Conservation (phyloP, 2,329 filamentous ascomycete species). For the Fulvia fulva region DNA sequence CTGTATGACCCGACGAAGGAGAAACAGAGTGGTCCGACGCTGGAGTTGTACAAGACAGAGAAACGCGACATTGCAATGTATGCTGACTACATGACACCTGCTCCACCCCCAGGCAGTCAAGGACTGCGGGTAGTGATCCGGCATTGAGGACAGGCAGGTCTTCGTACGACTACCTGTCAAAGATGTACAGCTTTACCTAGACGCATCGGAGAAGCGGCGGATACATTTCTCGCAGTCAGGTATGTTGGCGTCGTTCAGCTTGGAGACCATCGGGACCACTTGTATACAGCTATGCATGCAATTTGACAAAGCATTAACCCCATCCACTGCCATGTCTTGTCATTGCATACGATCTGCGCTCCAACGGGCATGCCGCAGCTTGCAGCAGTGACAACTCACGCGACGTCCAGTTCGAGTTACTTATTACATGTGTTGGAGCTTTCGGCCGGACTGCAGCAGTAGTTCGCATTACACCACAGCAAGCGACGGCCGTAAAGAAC, state of each 20-base stretch:
- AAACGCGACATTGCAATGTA: slow-evolving; percentile 14
- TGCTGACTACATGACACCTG: slow-evolving; percentile 13
- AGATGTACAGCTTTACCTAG: too few species aligned
- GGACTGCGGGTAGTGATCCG: slow-evolving; percentile 8
- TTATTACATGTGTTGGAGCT: too few species aligned
- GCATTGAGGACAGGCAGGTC: not conserved
- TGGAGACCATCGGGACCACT: too few species aligned
- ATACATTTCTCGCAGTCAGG: too few species aligned
- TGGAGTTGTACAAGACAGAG: slow-evolving; percentile 15
- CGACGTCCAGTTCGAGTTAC: not conserved
- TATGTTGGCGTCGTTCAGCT: too few species aligned
- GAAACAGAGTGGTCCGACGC: slow-evolving; percentile 6
- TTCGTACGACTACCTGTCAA: not conserved
- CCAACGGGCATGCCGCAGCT: not conserved
- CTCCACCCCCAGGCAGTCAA: slow-evolving; percentile 1
- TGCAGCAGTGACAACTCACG: not conserved
- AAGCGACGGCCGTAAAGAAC: not conserved
- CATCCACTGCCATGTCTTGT: too few species aligned
- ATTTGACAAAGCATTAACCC: too few species aligned
- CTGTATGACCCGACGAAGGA: slow-evolving; percentile 5
- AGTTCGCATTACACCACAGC: not conserved
- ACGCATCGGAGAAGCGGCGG: too few species aligned
- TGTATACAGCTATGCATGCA: too few species aligned
- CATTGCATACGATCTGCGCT: too few species aligned
- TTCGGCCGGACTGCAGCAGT: too few species aligned